Percentiles rank a stretch among this genome's conserved stretches.
These are phyloP conservation scores for Rickenella mellea DNA, from an alignment of 768 basidiomycete genomes.

Conservation along the genomic window DNA sequence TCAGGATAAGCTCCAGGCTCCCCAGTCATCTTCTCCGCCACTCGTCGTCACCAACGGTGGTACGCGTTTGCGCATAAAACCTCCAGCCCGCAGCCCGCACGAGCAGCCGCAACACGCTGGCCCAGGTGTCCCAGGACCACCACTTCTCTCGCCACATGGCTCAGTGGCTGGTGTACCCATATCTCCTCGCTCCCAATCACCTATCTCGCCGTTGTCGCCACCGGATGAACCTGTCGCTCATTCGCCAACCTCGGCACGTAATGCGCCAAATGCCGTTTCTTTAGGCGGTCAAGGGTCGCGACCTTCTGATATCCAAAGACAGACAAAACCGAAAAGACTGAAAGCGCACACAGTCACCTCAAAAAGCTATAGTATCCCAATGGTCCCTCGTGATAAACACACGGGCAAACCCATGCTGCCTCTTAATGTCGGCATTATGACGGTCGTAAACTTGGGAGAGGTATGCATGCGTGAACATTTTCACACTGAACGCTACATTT, in stretches of 20 bases:
- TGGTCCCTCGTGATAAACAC: conserved; percentile 64
- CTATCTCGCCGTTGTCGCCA: conserved; percentile 27
- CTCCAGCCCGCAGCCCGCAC: conserved; percentile 24
- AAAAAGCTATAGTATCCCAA: conserved; percentile 69
- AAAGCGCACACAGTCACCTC: conserved; percentile 77
- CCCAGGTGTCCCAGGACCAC: conserved; percentile 13
- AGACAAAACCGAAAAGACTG: conserved; percentile 64
- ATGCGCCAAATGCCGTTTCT: too few relatives aligned
- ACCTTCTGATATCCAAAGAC: conserved; percentile 23
- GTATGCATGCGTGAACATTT: conserved; percentile 80
- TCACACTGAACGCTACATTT: conserved; percentile 83
- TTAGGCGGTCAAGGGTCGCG: too few relatives aligned
- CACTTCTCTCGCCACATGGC: conserved; percentile 11
- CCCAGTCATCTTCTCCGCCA: conserved; percentile 15
- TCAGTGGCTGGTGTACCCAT: conserved; percentile 9
- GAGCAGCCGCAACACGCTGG: conserved; percentile 13
- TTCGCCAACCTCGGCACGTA: conserved; percentile 15
- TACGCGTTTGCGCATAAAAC: conserved; percentile 39
- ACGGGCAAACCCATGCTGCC: conserved; percentile 64
- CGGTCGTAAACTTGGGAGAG: conserved; percentile 62
- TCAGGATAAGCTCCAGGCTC: conserved; percentile 3
- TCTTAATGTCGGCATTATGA: conserved; percentile 82
- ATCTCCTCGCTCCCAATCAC: conserved; percentile 10
- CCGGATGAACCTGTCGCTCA: conserved; percentile 24
- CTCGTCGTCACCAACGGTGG: conserved; percentile 39